phyloP scores from a whole-genome alignment of 192 early-diverging fungal genomes.

The Umbelopsis isabellina region DNA sequence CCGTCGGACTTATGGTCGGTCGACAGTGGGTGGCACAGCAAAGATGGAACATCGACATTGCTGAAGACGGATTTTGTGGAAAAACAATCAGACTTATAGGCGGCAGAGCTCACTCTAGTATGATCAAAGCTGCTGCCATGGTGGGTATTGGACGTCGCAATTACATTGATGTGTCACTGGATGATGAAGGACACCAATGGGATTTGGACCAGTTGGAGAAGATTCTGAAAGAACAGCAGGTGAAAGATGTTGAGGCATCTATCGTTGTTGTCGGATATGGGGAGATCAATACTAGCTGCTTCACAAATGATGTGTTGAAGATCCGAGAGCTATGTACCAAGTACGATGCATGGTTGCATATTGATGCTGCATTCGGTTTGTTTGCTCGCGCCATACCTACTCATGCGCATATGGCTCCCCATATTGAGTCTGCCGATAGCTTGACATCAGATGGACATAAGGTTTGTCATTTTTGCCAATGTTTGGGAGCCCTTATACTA shows the following conservation, averaged over 20 bases:
- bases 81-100: constrained; percentile 38
- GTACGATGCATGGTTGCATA: constrained; percentile 58
- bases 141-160: constrained; percentile 55
- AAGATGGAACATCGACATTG: constrained; percentile 38
- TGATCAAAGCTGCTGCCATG: constrained; percentile 56
- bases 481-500: too few species aligned
- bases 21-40: constrained; percentile 45
- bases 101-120: constrained; percentile 45
- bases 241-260: constrained; percentile 27
- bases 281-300: constrained; percentile 44
- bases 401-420: constrained; percentile 35
- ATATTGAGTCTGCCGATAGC: constrained; percentile 54
- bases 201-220: constrained; percentile 29
- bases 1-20: constrained; percentile 51
- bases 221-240: constrained; percentile 7
- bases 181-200: constrained; percentile 1
- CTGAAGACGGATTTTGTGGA: constrained; percentile 52
- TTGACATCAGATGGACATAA: constrained; percentile 65
- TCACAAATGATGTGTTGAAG: constrained; percentile 39
- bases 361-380: constrained; percentile 67
- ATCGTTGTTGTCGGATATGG: constrained; percentile 56
- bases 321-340: constrained; percentile 45
- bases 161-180: constrained; percentile 42
- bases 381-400: constrained; percentile 49
- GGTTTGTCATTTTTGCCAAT: not conserved